Base-by-base conservation (phyloP, 2,329 filamentous ascomycete genomes). In the Aspergillus luchuensis region DNA sequence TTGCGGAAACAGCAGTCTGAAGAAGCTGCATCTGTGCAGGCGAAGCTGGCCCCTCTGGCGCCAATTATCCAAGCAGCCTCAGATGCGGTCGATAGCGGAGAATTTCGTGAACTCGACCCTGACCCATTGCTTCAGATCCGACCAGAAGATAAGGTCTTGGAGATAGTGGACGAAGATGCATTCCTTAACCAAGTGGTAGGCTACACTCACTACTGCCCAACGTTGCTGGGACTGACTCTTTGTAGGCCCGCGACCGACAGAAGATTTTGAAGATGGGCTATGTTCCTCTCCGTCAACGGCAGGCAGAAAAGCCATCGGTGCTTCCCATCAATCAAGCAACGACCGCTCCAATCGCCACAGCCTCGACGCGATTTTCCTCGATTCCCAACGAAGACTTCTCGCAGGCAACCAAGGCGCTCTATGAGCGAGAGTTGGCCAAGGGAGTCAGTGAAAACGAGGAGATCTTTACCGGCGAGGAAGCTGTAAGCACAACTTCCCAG, bases 371-470 rank as follows among this genome's bases (percentile, higher is more conserved):
- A 50, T 94, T 94, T 72, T 87, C 90, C 1, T 79, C 87, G 8
- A 80, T 85, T 10, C 84, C 84, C 21, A 88, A 89, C 64, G 91
- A 92, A 64, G 91, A 96, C 75, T 91, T 91, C 69, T 96, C 92
- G 0, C 89, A 92, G 71, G 90, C 91, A 1, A 96, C 92, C 47
- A 93, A 91, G 76, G 92, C 91, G 5, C 81, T 97, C 36, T 97
- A 96, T 74, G 93, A 98, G 71, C 87, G 93, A 53, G 95, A 98
- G 76, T 91, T 96, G 49, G 94, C 95, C 19, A 89, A 92, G 63
- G 95, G 95, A 1, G 87, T 99, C 8, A 87, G 89, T 63, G 95
- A 98, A 72, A 92, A 97, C 70, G 95, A 99, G 75, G 95, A 99
- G 76, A 91, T 99, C 36, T 97, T 99, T 71, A 88, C 91, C 0